Base-by-base conservation (phyloP, 164 flowering plant genomes). In the Stephania yunnanensis region DNA sequence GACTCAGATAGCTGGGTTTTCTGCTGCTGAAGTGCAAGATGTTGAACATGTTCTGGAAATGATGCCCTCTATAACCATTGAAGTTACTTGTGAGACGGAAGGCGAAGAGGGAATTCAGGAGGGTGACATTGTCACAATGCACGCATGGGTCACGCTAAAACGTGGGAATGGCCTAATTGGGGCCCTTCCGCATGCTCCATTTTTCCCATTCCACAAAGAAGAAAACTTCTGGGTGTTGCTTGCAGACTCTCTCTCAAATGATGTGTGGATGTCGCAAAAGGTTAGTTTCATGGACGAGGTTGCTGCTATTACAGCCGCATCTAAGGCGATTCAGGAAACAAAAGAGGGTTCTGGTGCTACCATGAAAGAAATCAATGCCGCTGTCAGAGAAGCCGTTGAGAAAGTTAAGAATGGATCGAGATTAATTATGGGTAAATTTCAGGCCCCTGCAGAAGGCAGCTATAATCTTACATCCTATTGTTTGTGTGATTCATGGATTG, bases 81-180 rank as follows among this genome's bases (percentile, higher is more conserved):
- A 92, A 30, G 82, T 88, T 61, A 86, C 82, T 8, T 93, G 98
- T 64, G 98, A 89, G 83, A 95, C 99, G 6, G 98, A 91, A 80
- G 99, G 98, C 22, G 99, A 95, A 80, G 97, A 93, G 81, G 98
- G 92, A 58, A 90, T 95, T 71, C 99, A 95, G 81, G 99, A 92
- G 78, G 99, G 98, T 69, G 99, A 95, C 75, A 82, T 91, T 74
- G 93, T 95, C 52, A 91, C 99, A 15, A 68, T 93, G 78, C 94
- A 91, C 58, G 93, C 98, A 25, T 95, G 99, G 99, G 81, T 93
- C 36, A 84, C 88, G 17, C 85, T 95, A 12, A 85, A 86, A 73
- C 92, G 99, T 53, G 80, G 74, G 17, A 93, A 92, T 73, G 96
- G 97, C 73, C 84, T 92, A 10, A 82, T 87, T 17, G 89, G 86